Evolutionary conservation across 306 rosid species (phyloP), one percentile per base, ranked within the genome.

Genomic region (Trifolium repens): DNA sequence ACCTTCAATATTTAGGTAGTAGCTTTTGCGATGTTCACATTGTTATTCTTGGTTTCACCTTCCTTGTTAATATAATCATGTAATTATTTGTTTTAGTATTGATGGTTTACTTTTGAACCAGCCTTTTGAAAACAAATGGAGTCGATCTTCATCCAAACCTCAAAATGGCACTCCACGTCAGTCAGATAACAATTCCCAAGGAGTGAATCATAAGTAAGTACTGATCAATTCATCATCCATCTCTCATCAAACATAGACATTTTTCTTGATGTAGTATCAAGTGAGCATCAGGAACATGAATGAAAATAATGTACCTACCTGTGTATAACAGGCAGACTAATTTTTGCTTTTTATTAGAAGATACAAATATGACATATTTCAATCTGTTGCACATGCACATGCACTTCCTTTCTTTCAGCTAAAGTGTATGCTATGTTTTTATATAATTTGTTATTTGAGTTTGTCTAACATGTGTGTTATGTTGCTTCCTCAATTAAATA

Each of bases 71-170:
- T 40, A 52, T 71, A 10, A 30, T 7, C 34, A 50, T 70, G 9
- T 26, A 30, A 54, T 47, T 16, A 49, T 66, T 54, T 62, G 22
- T 22, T 9, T 78, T 82, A 4, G 30, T 77, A 37, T 69, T 81
- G 55, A 80, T 52, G 32, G 65, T 74, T 80, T 85, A 17, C 77
- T 68, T 78, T 15, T 84, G 76, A 50, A 70, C 57, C 88, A 94
- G 96, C 89, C 92, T 62, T 87, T 88, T 53, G 88, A 91, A 57
- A 94, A 94, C 84, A 90, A 89, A 80, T 94, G 98, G 98, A 82
- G 42, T 79, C 96, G 96, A 43, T 53, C 81, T 58, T 79, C 90
- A 50, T 24, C 93, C 72, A 58, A 73, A 6, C 71, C 83, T 12
- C 79, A 83, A 52, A 69, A 17, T 46, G 78, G 70, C 46, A 60